Percentiles rank a stretch among this genome's conserved stretches.
Evolutionary conservation across 2,329 filamentous ascomycete genomes (phyloP).

Genomic region (Phialophora macrospora): DNA sequence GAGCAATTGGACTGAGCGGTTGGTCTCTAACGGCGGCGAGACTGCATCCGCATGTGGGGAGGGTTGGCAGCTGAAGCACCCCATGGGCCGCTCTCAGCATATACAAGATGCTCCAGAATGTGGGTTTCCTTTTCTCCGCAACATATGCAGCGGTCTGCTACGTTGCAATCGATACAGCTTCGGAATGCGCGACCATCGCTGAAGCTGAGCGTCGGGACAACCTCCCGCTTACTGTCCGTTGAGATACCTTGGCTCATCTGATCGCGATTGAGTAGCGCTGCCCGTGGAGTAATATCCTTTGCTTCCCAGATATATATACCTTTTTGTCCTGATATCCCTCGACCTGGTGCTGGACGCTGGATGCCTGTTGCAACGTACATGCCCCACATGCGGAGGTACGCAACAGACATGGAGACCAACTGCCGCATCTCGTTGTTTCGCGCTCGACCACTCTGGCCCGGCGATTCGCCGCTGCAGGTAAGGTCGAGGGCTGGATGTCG

Average conservation of each 20-base stretch:
- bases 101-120: conserved; percentile 10
- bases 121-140: conserved; percentile 10
- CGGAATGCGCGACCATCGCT: background rate
- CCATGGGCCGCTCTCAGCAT: background rate
- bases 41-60: conserved; percentile 12
- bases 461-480: conserved; percentile 16
- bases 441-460: conserved; percentile 6
- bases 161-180: background rate
- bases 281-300: background rate
- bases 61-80: background rate
- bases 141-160: background rate
- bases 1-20: conserved; percentile 7
- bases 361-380: background rate
- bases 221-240: background rate
- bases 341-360: background rate
- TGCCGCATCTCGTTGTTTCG: conserved; percentile 15
- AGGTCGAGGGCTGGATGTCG: background rate
- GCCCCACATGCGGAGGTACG: conserved; percentile 16
- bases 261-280: background rate
- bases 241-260: conserved; percentile 2
- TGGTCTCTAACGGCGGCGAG: background rate
- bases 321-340: background rate
- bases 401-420: background rate
- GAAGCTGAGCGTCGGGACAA: background rate
- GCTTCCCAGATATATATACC: background rate